A percentile compares a stretch with the other conserved stretches of the same genome.
These are phyloP conservation scores for Blepharisma stoltei DNA, from an alignment of 73 alveolate species.

Conservation along the genomic window DNA sequence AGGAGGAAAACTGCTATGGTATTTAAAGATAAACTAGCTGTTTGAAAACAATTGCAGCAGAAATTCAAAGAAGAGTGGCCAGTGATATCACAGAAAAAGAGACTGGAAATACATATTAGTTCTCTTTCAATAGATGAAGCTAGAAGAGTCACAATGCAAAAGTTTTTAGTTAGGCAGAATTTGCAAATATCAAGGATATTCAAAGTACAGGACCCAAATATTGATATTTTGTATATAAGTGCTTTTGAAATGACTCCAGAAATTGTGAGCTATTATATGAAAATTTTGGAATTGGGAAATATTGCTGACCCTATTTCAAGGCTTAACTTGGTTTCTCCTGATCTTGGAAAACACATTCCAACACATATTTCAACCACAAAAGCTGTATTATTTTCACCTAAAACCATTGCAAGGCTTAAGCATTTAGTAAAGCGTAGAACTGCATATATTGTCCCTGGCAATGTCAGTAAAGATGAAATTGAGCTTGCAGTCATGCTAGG, in stretches of 20 bases:
- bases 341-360: constrained; percentile 71
- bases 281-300: constrained; percentile 91
- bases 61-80: constrained; percentile 90
- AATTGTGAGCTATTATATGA: constrained; percentile 82
- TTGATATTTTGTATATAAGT: constrained; percentile 81
- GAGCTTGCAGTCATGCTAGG: constrained; percentile 81
- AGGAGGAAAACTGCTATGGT: constrained; percentile 54
- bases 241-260: constrained; percentile 89
- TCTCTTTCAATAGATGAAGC: constrained; percentile 76
- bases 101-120: constrained; percentile 88
- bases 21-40: constrained; percentile 53
- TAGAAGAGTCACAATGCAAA: constrained; percentile 86
- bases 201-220: constrained; percentile 83
- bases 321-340: constrained; percentile 88
- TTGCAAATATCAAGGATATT: constrained; percentile 88
- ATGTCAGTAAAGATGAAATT: constrained; percentile 86
- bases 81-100: constrained; percentile 66
- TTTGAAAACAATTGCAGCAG: constrained; percentile 77
- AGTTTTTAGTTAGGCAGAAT: constrained; percentile 84
- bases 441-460: constrained; percentile 94
- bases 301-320: constrained; percentile 79
- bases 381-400: constrained; percentile 83
- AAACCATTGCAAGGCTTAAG: constrained; percentile 86
- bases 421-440: constrained; percentile 70
- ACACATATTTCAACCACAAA: constrained; percentile 86